Percentiles rank a stretch among this genome's conserved stretches.
Conservation (phyloP, 805 yeast species). For the Saccharomyces kudriavzevii region DNA sequence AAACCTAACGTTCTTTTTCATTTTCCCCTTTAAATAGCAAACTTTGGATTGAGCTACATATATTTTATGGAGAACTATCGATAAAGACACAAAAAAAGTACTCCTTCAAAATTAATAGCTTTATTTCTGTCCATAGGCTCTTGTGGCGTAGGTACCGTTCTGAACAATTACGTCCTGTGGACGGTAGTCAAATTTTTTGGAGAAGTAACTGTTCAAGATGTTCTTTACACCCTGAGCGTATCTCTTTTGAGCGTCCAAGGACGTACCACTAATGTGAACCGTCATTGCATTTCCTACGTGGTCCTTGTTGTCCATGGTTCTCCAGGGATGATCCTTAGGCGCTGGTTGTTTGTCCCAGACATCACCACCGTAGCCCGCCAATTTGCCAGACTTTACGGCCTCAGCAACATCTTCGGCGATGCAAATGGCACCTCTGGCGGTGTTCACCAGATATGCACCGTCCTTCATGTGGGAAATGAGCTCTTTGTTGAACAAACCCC, state of each 20-base stretch:
- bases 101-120: too few species aligned
- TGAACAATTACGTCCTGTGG: conserved; percentile 64
- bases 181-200: conserved; percentile 69
- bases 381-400: conserved; percentile 58
- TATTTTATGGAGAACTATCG: too few species aligned
- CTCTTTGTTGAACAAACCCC: conserved; percentile 59
- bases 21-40: too few species aligned
- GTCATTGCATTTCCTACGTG: conserved; percentile 75
- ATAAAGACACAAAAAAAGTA: too few species aligned
- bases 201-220: conserved; percentile 55
- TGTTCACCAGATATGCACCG: conserved; percentile 27
- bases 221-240: conserved; percentile 62
- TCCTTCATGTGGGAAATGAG: conserved; percentile 60
- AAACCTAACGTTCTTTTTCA: too few species aligned
- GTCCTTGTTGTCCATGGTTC: conserved; percentile 53
- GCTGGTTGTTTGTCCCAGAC: conserved; percentile 86
- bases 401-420: conserved; percentile 67
- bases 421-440: conserved; percentile 79
- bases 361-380: conserved; percentile 79
- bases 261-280: conserved; percentile 32
- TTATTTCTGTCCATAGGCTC: conserved; percentile 49
- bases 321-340: conserved; percentile 71
- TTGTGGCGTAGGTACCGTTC: conserved; percentile 60
- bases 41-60: too few species aligned
- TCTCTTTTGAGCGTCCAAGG: conserved; percentile 71